Percentiles rank a stretch among this genome's conserved stretches.
phyloP scores from a whole-genome alignment of 495 filamentous ascomycete genomes.

The Tuber umbilicatum region DNA sequence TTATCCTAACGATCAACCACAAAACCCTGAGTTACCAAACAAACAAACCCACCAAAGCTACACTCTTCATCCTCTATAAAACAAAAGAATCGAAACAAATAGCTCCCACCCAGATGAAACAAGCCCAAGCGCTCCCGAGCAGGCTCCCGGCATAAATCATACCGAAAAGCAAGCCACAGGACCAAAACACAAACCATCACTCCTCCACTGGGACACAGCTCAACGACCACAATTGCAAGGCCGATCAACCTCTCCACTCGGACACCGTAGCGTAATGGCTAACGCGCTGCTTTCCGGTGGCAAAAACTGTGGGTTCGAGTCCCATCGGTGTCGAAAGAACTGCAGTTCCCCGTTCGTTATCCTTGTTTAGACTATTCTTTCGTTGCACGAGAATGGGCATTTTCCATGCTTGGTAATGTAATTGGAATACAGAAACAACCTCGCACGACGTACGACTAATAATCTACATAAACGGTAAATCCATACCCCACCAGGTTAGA shows the following conservation, averaged over 20 bases:
- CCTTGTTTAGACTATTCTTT: neutral
- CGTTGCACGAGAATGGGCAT: neutral
- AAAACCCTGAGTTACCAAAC: neutral
- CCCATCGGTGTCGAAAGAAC: constrained; percentile 11
- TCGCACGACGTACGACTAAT: neutral
- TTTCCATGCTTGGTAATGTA: neutral
- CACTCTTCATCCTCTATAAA: neutral
- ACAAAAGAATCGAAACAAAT: neutral
- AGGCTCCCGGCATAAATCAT: neutral
- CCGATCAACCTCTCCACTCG: neutral
- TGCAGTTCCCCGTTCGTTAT: neutral
- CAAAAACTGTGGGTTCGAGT: constrained; percentile 27
- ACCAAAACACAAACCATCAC: neutral
- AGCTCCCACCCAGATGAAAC: neutral
- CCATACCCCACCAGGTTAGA: neutral
- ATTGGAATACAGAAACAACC: too few relatives aligned
- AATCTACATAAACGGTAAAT: neutral
- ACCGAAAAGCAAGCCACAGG: neutral
- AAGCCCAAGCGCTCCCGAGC: neutral
- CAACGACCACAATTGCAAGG: neutral
- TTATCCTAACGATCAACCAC: neutral
- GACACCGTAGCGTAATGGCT: constrained; percentile 27
- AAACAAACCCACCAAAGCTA: neutral
- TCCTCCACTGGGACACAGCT: neutral
- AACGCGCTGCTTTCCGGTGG: constrained; percentile 30